phyloP scores from a whole-genome alignment of 176 grass and related monocot species.

The Pharus latifolius region DNA sequence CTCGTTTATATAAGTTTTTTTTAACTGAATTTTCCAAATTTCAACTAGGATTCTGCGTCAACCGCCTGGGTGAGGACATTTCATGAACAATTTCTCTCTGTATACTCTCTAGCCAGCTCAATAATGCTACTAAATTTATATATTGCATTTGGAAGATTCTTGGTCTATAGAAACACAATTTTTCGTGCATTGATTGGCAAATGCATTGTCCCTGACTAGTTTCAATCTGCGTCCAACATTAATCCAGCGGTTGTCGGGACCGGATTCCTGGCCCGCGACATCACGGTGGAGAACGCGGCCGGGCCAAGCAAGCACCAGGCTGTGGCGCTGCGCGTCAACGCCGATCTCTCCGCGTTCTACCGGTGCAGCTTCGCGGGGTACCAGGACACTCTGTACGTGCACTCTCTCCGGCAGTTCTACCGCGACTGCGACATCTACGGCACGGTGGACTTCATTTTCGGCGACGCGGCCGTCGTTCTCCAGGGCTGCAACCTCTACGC shows the following conservation, averaged over 20 bases:
- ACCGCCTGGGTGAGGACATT: too few relatives aligned
- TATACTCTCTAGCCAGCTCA: too few relatives aligned
- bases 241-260: constrained; percentile 64
- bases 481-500: constrained; percentile 87
- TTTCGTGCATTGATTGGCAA: too few relatives aligned
- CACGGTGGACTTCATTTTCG: constrained; percentile 87
- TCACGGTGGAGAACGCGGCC: constrained; percentile 85
- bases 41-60: too few relatives aligned
- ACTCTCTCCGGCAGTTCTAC: constrained; percentile 95
- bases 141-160: too few relatives aligned
- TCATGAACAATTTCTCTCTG: too few relatives aligned
- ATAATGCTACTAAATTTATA: too few relatives aligned
- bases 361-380: constrained; percentile 82
- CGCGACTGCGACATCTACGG: constrained; percentile 90
- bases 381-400: constrained; percentile 89
- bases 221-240: too few relatives aligned
- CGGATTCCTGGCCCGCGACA: constrained; percentile 60
- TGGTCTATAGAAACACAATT: too few relatives aligned
- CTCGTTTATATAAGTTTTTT: too few relatives aligned
- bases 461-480: constrained; percentile 65
- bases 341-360: constrained; percentile 61
- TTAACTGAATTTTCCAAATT: too few relatives aligned
- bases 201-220: too few relatives aligned
- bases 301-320: constrained; percentile 70
- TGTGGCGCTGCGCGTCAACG: constrained; percentile 60